Evolutionary conservation across 2,329 filamentous ascomycete genomes (phyloP).

Genomic region (Biscogniauxia sp.): DNA sequence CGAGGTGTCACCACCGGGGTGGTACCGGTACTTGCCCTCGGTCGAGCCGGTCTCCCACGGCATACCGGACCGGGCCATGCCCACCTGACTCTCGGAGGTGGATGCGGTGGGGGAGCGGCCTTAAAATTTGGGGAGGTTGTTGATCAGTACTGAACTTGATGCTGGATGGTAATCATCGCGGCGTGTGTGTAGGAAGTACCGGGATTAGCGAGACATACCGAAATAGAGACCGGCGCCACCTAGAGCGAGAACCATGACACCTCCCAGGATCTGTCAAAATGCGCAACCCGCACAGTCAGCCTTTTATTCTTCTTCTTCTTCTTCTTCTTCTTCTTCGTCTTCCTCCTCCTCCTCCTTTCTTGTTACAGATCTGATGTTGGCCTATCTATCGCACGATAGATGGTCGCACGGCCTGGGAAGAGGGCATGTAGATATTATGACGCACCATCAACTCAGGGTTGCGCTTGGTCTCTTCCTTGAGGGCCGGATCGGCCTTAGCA

Average conservation of each 20-base stretch:
- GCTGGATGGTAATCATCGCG: not conserved
- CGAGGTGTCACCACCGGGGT: slow-evolving; percentile 79
- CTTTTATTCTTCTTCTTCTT: no score
- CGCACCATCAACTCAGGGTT: slow-evolving; percentile 48
- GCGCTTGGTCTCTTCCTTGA: slow-evolving; percentile 59
- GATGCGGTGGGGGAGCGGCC: slow-evolving; percentile 81
- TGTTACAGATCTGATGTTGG: no score
- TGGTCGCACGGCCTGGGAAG: not conserved
- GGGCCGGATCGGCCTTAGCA: slow-evolving; percentile 36
- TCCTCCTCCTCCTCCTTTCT: no score
- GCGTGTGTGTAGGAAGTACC: slow-evolving; percentile 1
- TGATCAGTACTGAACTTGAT: not conserved
- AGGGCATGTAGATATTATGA: slow-evolving; percentile 25
- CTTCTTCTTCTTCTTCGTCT: not conserved
- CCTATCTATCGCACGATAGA: not conserved
- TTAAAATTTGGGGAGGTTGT: slow-evolving; percentile 32
- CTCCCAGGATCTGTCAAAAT: slow-evolving; percentile 71
- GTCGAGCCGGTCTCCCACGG: slow-evolving; percentile 77
- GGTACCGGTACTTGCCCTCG: slow-evolving; percentile 72
- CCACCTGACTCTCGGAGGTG: slow-evolving; percentile 76
- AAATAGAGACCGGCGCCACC: slow-evolving; percentile 89
- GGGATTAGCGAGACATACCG: slow-evolving; percentile 48
- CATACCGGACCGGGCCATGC: slow-evolving; percentile 74
- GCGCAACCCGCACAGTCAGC: slow-evolving; percentile 17
- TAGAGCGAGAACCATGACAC: slow-evolving; percentile 86